These are phyloP conservation scores for Pseudocercospora eumusae DNA, from an alignment of 2,329 filamentous ascomycete genomes.

Conservation along the genomic window DNA sequence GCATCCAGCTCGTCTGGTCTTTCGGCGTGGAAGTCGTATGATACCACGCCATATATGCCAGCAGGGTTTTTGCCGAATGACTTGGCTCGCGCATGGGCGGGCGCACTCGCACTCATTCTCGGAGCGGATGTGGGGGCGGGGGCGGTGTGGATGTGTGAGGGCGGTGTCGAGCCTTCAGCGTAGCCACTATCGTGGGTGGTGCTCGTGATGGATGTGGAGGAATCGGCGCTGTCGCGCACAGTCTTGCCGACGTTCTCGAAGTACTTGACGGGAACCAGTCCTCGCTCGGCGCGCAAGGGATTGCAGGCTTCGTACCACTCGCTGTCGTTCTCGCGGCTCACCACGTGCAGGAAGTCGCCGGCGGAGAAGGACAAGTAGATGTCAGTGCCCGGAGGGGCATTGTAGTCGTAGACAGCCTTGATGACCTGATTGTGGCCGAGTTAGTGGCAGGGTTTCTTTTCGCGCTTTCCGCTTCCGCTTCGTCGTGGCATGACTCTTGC, in stretches of 20 bases:
- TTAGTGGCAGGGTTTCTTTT: slow-evolving; percentile 19
- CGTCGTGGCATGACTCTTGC: slow-evolving; percentile 1
- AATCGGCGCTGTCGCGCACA: slow-evolving; percentile 76
- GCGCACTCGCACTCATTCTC: slow-evolving; percentile 37
- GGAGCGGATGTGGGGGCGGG: slow-evolving; percentile 35
- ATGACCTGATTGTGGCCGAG: slow-evolving; percentile 68
- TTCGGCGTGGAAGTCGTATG: slow-evolving; percentile 95
- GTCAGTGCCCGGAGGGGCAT: slow-evolving; percentile 61
- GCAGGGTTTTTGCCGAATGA: slow-evolving; percentile 59
- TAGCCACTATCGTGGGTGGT: slow-evolving; percentile 91
- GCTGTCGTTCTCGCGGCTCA: slow-evolving; percentile 87
- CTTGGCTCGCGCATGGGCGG: slow-evolving; percentile 39
- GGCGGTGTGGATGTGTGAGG: slow-evolving; percentile 17
- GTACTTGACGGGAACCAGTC: slow-evolving; percentile 88
- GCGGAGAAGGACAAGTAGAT: slow-evolving; percentile 81
- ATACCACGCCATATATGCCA: slow-evolving; percentile 91
- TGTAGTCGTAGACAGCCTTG: slow-evolving; percentile 91
- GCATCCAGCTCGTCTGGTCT: slow-evolving; percentile 94
- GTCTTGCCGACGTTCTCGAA: slow-evolving; percentile 92
- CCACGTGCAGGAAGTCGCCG: slow-evolving; percentile 97
- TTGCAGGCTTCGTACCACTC: slow-evolving; percentile 99
- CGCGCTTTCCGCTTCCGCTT: no score
- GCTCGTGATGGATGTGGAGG: slow-evolving; percentile 40
- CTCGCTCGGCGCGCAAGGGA: slow-evolving; percentile 81
- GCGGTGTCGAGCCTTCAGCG: slow-evolving; percentile 56